Base-by-base conservation (phyloP, 2,329 filamentous ascomycete genomes). In the Arachnopeziza araneosa region DNA sequence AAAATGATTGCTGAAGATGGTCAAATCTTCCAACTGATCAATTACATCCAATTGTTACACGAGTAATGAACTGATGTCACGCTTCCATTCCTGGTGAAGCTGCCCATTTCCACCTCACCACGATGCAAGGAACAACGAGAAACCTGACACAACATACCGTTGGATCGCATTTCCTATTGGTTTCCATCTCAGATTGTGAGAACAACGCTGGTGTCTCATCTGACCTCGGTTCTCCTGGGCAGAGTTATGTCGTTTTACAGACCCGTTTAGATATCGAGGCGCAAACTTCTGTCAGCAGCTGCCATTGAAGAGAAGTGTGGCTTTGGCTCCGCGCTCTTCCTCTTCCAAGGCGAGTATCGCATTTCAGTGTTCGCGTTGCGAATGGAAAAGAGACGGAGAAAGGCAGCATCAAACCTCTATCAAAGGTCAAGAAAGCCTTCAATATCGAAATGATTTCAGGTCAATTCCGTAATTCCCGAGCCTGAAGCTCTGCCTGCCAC, bases 81-180 rank as follows among this genome's bases (percentile, higher is more conserved):
- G 61, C 60, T 55, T 54, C 57, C 55, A 63, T 59, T 62, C 62
- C 64, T 66, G 63, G 58, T 64, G 22, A n/a, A n/a, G 52, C 23
- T n/a, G 56, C 3, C 48, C 44, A 32, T 52, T 55, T 32, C 49
- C 58, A 57, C 56, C 54, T 63, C 49, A 58, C 64, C 61, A 63
- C 59, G 57, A 66, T 60, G 65, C 65, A 68, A 69, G 67, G 67
- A 63, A 66, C 62, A 56, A 56, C 26, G 55, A n/a, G 55, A 23
- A 58, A 49, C 57, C 56, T 63, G 49, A 58, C 59, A 66, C 60
- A 60, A 26, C 61, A 64, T 62, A 50, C 59, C 61, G 61, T 63
- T 64, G 56, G 52, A 59, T 44, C 17, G 32, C 26, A n/a, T 19
- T 54, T 44, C 24, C 52, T n/a, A 54, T 54, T 30, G 55, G 60